Conservation (phyloP, 768 basidiomycete species). For the Tricholoma matsutake region DNA sequence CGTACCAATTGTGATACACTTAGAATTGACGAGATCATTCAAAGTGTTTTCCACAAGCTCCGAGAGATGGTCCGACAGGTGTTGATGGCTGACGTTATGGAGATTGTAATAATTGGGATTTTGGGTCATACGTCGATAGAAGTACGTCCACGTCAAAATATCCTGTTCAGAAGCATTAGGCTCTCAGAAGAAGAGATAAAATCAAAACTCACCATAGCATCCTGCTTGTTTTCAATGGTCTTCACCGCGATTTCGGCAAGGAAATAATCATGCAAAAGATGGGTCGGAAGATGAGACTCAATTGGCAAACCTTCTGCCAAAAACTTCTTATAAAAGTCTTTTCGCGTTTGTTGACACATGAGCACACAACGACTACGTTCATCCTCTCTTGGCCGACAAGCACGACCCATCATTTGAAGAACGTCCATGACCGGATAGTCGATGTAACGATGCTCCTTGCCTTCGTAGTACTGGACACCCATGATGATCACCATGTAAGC, state of each 20-base stretch:
- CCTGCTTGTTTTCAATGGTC: slow-evolving; percentile 99
- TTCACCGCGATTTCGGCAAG: slow-evolving; percentile 97
- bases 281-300: slow-evolving; percentile 89
- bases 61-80: slow-evolving; percentile 92
- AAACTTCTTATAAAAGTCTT: slow-evolving; percentile 99
- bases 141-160: slow-evolving; percentile 98
- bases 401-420: slow-evolving; percentile 99
- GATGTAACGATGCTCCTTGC: slow-evolving; percentile 95
- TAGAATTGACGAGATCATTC: slow-evolving; percentile 88
- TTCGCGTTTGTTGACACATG: slow-evolving; percentile 97
- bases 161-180: slow-evolving; percentile 46
- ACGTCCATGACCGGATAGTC: slow-evolving; percentile 99
- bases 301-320: slow-evolving; percentile 95
- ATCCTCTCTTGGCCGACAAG: slow-evolving; percentile 87
- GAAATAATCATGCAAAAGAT: slow-evolving; percentile 94
- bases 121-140: slow-evolving; percentile 96
- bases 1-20: slow-evolving; percentile 87
- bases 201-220: slow-evolving; percentile 64
- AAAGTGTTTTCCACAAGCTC: slow-evolving; percentile 94
- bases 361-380: slow-evolving; percentile 89
- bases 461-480: slow-evolving; percentile 98
- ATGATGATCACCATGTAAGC: slow-evolving; percentile 99
- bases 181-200: neutral
- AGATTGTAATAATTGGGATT: slow-evolving; percentile 96
- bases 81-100: slow-evolving; percentile 93